Percentiles rank a stretch among this genome's conserved stretches.
phyloP scores from a whole-genome alignment of 1,284 basidiomycete species.

The Pseudozyma sp. region DNA sequence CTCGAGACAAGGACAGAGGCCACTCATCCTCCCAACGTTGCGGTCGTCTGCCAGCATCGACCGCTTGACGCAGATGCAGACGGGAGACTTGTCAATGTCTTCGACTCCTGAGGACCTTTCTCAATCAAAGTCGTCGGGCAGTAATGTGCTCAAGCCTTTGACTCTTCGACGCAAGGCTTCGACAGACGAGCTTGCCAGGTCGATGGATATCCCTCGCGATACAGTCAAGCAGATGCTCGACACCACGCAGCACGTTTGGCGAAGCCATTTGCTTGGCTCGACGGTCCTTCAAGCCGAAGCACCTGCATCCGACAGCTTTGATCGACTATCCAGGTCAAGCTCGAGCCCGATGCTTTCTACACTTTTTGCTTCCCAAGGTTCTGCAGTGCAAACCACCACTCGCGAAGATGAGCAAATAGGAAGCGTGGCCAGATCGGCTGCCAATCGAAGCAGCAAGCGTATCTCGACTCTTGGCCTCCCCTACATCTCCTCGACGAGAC shows the following conservation, averaged over 20 bases:
- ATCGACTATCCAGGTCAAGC: conserved; percentile 18
- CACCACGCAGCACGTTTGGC: conserved; percentile 46
- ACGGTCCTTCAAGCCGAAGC: conserved; percentile 1
- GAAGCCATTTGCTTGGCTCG: conserved; percentile 30
- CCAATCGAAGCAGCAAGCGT: conserved; percentile 12
- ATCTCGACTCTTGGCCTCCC: conserved; percentile 24
- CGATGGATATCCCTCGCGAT: conserved; percentile 45
- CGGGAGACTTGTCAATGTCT: background rate
- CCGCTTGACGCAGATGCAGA: conserved; percentile 15
- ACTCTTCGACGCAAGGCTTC: conserved; percentile 24
- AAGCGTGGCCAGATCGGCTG: conserved; percentile 11
- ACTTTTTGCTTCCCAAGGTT: conserved; percentile 18
- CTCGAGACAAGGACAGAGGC: conserved; percentile 18
- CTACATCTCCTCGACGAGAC: conserved; percentile 32
- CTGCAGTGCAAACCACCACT: background rate
- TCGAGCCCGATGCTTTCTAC: conserved; percentile 36
- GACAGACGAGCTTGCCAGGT: conserved; percentile 32
- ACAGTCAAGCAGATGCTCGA: conserved; percentile 48
- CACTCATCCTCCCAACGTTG: conserved; percentile 34
- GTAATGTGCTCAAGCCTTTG: conserved; percentile 13
- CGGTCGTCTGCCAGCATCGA: conserved; percentile 26
- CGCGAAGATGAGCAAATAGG: conserved; percentile 14
- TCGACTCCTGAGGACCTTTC: conserved; percentile 1
- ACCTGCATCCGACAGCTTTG: background rate
- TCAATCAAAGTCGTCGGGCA: background rate